Evolutionary conservation across 2,329 filamentous ascomycete genomes (phyloP).

Genomic region (Sporothrix sp.): DNA sequence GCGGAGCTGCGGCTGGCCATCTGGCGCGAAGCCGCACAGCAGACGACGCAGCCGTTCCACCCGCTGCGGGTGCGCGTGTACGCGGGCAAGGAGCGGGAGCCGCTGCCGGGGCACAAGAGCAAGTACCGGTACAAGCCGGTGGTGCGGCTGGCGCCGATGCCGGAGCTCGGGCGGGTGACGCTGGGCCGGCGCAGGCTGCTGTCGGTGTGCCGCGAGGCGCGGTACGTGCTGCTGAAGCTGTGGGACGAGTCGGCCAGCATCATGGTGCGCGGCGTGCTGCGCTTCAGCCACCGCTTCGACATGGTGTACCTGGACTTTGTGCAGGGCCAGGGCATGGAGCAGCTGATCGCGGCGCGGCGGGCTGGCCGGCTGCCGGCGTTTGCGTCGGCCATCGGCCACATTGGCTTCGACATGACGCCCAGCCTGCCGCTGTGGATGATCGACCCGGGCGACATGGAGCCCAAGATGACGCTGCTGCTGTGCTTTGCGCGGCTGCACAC

Average conservation of each 20-base stretch:
- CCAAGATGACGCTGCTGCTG: slow-evolving; percentile 13
- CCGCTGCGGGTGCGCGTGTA: slow-evolving; percentile 18
- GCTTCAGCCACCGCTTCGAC: slow-evolving; percentile 12
- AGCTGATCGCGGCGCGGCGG: slow-evolving; percentile 3
- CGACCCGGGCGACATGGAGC: slow-evolving; percentile 11
- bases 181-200: slow-evolving; percentile 11
- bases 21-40: slow-evolving; percentile 12
- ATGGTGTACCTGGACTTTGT: slow-evolving; percentile 16
- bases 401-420: slow-evolving; percentile 18
- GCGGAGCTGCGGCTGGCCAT: slow-evolving; percentile 16
- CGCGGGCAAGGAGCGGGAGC: slow-evolving; percentile 11
- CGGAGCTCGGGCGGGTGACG: slow-evolving; percentile 13
- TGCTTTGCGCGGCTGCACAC: slow-evolving; percentile 16
- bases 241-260: slow-evolving; percentile 8
- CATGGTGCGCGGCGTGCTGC: slow-evolving; percentile 5
- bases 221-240: slow-evolving; percentile 9
- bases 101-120: neutral
- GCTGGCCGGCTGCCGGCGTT: slow-evolving; percentile 8
- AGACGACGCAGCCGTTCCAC: slow-evolving; percentile 7
- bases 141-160: slow-evolving; percentile 14
- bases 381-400: slow-evolving; percentile 9
- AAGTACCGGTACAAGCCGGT: neutral
- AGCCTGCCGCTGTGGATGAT: slow-evolving; percentile 15
- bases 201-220: slow-evolving; percentile 13
- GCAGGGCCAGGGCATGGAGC: slow-evolving; percentile 11